These are phyloP conservation scores for Phytophthora multivora DNA, from an alignment of 352 stramenopile genomes.

Conservation along the genomic window DNA sequence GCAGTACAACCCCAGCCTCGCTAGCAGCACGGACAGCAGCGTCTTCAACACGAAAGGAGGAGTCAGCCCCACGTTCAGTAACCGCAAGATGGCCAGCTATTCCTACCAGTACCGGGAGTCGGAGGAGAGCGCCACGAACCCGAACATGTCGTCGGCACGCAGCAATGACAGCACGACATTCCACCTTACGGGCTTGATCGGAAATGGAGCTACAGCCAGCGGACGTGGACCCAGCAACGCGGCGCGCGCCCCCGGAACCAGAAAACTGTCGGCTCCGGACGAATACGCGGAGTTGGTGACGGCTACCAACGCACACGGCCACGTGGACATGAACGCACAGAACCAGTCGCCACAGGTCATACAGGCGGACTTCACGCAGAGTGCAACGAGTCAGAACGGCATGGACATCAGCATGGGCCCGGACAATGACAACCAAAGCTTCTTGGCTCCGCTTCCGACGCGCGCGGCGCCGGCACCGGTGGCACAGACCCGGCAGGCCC, in stretches of 20 bases:
- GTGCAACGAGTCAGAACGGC: slow-evolving; percentile 14
- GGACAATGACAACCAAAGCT: slow-evolving; percentile 28
- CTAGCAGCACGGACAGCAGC: slow-evolving; percentile 34
- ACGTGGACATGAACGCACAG: slow-evolving; percentile 18
- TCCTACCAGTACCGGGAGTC: slow-evolving; percentile 45
- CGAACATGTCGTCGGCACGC: slow-evolving; percentile 1
- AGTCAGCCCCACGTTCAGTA: slow-evolving; percentile 40
- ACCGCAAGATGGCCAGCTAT: slow-evolving; percentile 36
- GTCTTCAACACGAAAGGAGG: slow-evolving; percentile 49
- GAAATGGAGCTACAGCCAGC: slow-evolving; percentile 21
- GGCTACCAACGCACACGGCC: slow-evolving; percentile 30
- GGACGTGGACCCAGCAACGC: slow-evolving; percentile 14
- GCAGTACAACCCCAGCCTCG: slow-evolving; percentile 24
- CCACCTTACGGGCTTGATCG: slow-evolving; percentile 34
- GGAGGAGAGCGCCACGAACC: slow-evolving; percentile 17
- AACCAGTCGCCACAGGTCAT: slow-evolving; percentile 2
- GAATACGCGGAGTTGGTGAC: slow-evolving; percentile 45
- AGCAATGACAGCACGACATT: slow-evolving; percentile 26
- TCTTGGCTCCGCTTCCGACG: slow-evolving; percentile 21
- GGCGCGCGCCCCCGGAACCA: slow-evolving; percentile 17
- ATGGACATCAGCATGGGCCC: slow-evolving; percentile 36
- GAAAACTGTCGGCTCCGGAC: slow-evolving; percentile 38
- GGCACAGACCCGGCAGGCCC: neutral
- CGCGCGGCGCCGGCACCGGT: neutral
- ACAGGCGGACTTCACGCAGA: slow-evolving; percentile 29